Conservation (phyloP, 2,329 filamentous ascomycete species). For the Trichoderma koningiopsis region DNA sequence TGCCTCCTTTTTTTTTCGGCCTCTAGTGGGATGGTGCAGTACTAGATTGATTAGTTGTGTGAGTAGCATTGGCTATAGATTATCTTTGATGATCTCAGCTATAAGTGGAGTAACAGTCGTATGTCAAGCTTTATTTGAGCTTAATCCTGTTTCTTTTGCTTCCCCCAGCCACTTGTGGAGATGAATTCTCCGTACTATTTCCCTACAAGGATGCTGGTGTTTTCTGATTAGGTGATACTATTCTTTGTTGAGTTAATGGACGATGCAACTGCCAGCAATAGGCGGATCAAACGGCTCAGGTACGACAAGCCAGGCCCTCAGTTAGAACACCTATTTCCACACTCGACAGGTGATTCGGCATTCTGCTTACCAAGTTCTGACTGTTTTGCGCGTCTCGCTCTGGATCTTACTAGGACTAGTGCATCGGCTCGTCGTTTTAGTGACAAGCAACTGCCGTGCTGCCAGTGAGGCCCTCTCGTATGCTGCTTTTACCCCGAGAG, state of each 20-base stretch:
- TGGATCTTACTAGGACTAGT: not conserved
- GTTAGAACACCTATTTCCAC: not conserved
- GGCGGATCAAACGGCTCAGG: not conserved
- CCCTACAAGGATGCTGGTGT: not conserved
- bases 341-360: not conserved
- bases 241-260: not conserved
- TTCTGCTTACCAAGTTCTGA: constrained; percentile 4
- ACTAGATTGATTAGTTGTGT: not conserved
- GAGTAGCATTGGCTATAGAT: not conserved
- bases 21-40: not conserved
- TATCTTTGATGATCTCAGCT: not conserved
- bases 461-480: not conserved
- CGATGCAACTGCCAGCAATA: not conserved
- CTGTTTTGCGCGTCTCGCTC: not conserved
- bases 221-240: not conserved
- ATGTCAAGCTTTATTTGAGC: not conserved
- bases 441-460: not conserved
- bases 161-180: not conserved
- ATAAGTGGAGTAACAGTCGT: not conserved
- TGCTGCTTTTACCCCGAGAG: not conserved
- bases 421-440: not conserved
- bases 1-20: not conserved
- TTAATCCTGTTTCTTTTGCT: not conserved
- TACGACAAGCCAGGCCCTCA: not conserved
- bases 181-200: not conserved